Base-by-base conservation (phyloP, 2,329 filamentous ascomycete species). In the Fonsecaea pedrosoi region DNA sequence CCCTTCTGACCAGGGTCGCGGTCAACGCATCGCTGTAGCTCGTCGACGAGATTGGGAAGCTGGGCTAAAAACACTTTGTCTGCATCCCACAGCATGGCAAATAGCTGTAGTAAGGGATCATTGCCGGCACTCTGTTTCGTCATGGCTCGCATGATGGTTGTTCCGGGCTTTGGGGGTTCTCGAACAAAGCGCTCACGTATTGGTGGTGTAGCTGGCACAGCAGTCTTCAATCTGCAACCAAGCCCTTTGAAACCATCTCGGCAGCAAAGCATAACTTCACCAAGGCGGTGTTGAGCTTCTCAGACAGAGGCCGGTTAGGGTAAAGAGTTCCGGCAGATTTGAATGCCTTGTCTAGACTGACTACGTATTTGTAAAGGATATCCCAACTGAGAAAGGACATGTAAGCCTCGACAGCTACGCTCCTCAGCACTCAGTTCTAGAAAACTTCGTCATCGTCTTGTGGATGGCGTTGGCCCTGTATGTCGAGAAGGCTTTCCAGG, bases 21-120 rank as follows among this genome's bases (percentile, higher is more conserved):
- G 60, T 80, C 69, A 1, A 83, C 64, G 3, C 84, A 74, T 7
- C 81, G 79, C 30, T 83, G 82, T 1, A 86, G 72, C 70, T 86
- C 83, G 66, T 87, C 84, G 12, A 85, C 67, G 0, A 82, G 34
- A 4, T 72, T 71, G 1, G 78, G 74, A 32, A 83, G 65, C 2
- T 78, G 69, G 7, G 67, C 60, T 1, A 82, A 58, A 53, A 78
- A 77, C 1, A 80, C 68, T 1, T 73, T 15, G 0, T 74, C 74
- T 45, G 80, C 76, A 53, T 82, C 78, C 74, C 77, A 81, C 6
- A 84, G 62, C 0, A 71, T 78, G 2, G 58, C 53, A 2, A 83
- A 73, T 0, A 82, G 73, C 77, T 76, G 80, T 0, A 48, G n/a
- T 32, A 60, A 34, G 40, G 40, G 40, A 18, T 60, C 57, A 7